These are phyloP conservation scores for Cynanchum wilfordii DNA, from an alignment of 257 asterid genomes.

Conservation along the genomic window DNA sequence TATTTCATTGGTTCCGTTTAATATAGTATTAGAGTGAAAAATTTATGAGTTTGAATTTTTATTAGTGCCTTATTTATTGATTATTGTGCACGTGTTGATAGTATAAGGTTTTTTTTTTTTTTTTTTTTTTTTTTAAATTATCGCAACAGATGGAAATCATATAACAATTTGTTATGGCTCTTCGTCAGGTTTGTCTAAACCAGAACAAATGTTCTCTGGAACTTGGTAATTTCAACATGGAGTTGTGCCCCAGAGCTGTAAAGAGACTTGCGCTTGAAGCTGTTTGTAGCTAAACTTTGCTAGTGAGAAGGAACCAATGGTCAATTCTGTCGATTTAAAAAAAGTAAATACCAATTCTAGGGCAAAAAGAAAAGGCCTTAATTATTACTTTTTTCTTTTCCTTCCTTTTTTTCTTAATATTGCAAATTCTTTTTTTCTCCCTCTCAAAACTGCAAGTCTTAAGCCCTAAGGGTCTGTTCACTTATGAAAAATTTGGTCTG, in stretches of 20 bases:
- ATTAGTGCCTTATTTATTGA: no score
- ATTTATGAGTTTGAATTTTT: no score
- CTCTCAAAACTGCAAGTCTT: no score
- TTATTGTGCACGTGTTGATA: neutral
- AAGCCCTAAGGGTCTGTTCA: no score
- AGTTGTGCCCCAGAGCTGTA: constrained; percentile 35
- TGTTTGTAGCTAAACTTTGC: constrained; percentile 32
- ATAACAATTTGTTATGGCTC: neutral
- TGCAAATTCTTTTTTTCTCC: neutral
- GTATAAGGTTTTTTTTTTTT: neutral
- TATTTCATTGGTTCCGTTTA: no score
- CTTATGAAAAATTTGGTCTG: no score
- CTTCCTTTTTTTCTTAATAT: no score
- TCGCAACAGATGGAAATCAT: neutral
- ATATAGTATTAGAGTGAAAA: no score
- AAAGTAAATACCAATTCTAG: no score
- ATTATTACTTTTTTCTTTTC: neutral
- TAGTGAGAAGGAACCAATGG: neutral
- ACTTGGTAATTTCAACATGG: constrained; percentile 33
- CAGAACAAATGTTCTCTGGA: constrained; percentile 42
- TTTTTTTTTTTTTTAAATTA: neutral
- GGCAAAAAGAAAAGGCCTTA: neutral
- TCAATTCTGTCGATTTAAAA: neutral
- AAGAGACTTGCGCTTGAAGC: constrained; percentile 61
- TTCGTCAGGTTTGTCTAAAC: constrained; percentile 56